phyloP scores from a whole-genome alignment of 768 basidiomycete genomes.

The Calvatia gigantea region DNA sequence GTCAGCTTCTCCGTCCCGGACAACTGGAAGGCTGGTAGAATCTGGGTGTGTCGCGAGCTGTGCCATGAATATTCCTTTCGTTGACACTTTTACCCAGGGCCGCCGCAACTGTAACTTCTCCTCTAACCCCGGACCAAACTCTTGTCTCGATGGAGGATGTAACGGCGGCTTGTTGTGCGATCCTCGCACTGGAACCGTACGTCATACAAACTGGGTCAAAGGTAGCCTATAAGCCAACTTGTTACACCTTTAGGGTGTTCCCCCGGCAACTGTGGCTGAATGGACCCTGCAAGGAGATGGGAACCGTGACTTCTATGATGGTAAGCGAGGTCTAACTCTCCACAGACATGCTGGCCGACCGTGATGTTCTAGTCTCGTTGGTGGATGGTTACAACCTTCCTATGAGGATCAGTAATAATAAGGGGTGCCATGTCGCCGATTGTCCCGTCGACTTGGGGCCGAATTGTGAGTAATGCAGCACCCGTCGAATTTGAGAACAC shows the following conservation, averaged over 20 bases:
- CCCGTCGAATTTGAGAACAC: not conserved
- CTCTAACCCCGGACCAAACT: conserved; percentile 48
- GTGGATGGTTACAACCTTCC: conserved; percentile 69
- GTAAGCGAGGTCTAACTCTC: conserved; percentile 25
- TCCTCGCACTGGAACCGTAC: conserved; percentile 44
- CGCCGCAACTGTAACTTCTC: conserved; percentile 63
- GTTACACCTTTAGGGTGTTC: conserved; percentile 40
- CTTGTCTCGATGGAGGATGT: conserved; percentile 64
- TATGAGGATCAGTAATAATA: conserved; percentile 51
- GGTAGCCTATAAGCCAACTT: conserved; percentile 2
- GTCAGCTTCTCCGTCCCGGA: conserved; percentile 54
- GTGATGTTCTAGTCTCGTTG: conserved; percentile 43
- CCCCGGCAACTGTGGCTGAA: conserved; percentile 67
- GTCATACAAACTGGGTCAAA: conserved; percentile 8
- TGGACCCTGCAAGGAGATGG: conserved; percentile 50
- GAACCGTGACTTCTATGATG: conserved; percentile 56
- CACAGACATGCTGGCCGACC: not conserved
- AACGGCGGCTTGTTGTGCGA: conserved; percentile 66
- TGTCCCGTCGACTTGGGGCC: conserved; percentile 63
- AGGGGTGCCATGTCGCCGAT: conserved; percentile 48
- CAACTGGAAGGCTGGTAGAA: conserved; percentile 63
- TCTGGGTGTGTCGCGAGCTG: conserved; percentile 31
- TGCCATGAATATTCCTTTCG: not conserved
- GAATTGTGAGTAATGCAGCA: conserved; percentile 24
- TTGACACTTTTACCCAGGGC: conserved; percentile 33